Percentiles rank a stretch among this genome's conserved stretches.
Conservation (phyloP, 2,329 filamentous ascomycete species). For the Aspergillaceae sp. region DNA sequence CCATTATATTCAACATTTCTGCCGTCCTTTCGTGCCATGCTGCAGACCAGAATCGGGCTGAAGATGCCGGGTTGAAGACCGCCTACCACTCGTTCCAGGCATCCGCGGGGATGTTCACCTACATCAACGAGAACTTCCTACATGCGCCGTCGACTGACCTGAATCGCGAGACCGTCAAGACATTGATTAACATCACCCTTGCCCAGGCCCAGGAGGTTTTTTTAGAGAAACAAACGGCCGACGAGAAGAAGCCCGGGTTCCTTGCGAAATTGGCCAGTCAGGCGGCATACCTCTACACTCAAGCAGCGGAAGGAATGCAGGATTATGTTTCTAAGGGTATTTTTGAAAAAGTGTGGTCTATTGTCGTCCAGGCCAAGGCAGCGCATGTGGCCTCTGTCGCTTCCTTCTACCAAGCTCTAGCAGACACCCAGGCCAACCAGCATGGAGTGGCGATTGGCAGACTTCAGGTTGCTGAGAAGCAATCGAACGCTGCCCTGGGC, state of each 20-base stretch:
- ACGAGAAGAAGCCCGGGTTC: constrained; percentile 85
- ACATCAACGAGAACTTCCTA: constrained; percentile 99
- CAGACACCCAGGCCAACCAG: constrained; percentile 80
- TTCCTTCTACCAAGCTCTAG: constrained; percentile 86
- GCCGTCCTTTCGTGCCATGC: constrained; percentile 94
- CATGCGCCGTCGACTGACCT: constrained; percentile 95
- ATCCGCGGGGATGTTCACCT: constrained; percentile 98
- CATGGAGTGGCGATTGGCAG: constrained; percentile 79
- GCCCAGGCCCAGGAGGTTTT: constrained; percentile 97
- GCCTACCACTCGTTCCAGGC: constrained; percentile 98
- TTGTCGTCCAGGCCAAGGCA: constrained; percentile 64
- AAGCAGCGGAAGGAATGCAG: constrained; percentile 81
- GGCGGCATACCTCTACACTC: constrained; percentile 75
- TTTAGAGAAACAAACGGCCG: constrained; percentile 86
- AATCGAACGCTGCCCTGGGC: constrained; percentile 69
- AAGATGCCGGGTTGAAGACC: constrained; percentile 88
- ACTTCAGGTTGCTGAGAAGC: constrained; percentile 68
- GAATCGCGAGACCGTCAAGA: constrained; percentile 91
- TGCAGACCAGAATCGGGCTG: constrained; percentile 80
- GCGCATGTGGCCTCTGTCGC: constrained; percentile 76
- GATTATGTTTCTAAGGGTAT: constrained; percentile 85
- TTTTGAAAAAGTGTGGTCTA: constrained; percentile 89
- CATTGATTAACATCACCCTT: constrained; percentile 82
- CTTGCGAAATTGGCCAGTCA: constrained; percentile 90
- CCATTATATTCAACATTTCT: constrained; percentile 98